Evolutionary conservation across 495 filamentous ascomycete species (phyloP).

Genomic region (Penicillium arizonense): DNA sequence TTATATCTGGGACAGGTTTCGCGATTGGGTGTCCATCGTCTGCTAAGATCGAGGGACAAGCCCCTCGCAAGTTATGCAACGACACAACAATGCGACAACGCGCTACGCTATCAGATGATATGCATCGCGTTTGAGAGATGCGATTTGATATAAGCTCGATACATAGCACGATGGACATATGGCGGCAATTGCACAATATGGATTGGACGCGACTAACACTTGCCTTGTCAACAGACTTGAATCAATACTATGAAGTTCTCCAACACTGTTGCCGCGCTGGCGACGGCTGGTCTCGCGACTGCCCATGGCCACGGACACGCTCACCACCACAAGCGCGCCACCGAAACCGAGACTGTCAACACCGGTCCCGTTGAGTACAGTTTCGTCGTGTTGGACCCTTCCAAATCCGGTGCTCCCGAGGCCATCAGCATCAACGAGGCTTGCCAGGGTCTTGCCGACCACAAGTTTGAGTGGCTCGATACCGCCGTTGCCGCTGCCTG

Average conservation of each 20-base stretch:
- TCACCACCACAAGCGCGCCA: conserved; percentile 42
- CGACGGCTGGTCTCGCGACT: conserved; percentile 44
- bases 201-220: neutral
- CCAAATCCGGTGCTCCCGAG: conserved; percentile 20
- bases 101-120: no score
- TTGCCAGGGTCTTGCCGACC: conserved; percentile 59
- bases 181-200: neutral
- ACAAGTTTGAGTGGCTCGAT: conserved; percentile 44
- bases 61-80: no score
- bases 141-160: no score
- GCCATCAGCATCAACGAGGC: conserved; percentile 53
- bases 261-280: conserved; percentile 42
- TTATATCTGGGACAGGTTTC: neutral
- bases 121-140: no score
- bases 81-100: no score
- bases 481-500: conserved; percentile 32
- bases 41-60: no score
- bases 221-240: neutral
- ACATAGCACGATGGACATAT: neutral
- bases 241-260: conserved; percentile 41
- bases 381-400: conserved; percentile 44
- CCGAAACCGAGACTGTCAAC: conserved; percentile 43
- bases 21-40: neutral
- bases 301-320: conserved; percentile 45
- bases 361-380: conserved; percentile 59